Evolutionary conservation across 768 basidiomycete species (phyloP).

Genomic region (Suillus subluteus): DNA sequence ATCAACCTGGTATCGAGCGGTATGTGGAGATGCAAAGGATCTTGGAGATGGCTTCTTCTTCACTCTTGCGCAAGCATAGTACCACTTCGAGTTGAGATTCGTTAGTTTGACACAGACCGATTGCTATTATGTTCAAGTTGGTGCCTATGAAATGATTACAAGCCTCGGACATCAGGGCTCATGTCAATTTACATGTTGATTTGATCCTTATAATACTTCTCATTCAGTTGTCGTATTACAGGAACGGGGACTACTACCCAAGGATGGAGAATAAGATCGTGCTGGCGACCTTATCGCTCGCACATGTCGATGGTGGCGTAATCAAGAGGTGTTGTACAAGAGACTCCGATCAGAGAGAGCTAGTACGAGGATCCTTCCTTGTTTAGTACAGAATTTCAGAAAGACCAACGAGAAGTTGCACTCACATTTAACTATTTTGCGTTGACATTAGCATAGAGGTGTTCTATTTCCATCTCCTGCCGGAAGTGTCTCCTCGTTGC

Average conservation of each 20-base stretch:
- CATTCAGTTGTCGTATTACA: too few species aligned
- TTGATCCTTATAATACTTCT: neutral
- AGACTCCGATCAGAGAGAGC: neutral
- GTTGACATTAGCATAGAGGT: neutral
- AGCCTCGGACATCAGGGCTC: neutral
- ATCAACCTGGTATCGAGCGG: too few species aligned
- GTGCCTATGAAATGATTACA: neutral
- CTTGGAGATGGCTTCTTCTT: neutral
- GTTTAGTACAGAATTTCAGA: neutral
- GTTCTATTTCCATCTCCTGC: constrained; percentile 4
- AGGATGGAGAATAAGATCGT: neutral
- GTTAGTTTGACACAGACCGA: neutral
- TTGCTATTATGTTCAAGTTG: neutral
- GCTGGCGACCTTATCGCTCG: neutral
- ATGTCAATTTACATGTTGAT: neutral
- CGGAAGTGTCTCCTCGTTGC: neutral
- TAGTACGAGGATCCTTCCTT: neutral
- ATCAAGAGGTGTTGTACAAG: neutral
- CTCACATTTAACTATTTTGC: neutral
- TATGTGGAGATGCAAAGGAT: neutral
- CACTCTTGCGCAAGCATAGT: neutral
- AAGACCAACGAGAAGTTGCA: neutral
- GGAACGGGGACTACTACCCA: neutral
- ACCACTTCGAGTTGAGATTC: neutral
- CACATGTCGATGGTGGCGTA: neutral